phyloP scores from a whole-genome alignment of 2,329 filamentous ascomycete genomes.

The Trematosphaeria pertusa region DNA sequence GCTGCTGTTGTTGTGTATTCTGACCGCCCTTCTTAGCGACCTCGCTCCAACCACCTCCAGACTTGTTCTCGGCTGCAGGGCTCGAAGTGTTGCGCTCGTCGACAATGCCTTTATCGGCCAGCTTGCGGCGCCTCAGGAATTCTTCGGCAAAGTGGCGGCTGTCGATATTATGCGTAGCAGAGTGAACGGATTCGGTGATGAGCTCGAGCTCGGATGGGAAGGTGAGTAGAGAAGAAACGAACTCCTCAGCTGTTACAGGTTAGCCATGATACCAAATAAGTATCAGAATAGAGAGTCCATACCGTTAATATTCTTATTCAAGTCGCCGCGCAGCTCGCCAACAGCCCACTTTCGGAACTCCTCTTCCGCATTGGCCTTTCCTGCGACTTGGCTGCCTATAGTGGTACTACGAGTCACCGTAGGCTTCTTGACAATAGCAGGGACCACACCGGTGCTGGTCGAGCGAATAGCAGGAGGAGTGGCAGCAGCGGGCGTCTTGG shows the following conservation, averaged over 20 bases:
- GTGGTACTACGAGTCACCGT: conserved; percentile 60
- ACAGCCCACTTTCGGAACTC: conserved; percentile 96
- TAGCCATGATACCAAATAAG: conserved; percentile 15
- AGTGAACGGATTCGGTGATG: conserved; percentile 90
- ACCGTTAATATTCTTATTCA: conserved; percentile 73
- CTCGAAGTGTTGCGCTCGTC: conserved; percentile 69
- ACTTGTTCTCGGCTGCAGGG: conserved; percentile 49
- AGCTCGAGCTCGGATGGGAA: conserved; percentile 80
- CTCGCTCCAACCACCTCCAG: conserved; percentile 82
- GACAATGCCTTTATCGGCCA: conserved; percentile 89
- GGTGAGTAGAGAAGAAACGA: conserved; percentile 76
- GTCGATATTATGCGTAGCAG: conserved; percentile 86
- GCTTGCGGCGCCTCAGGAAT: conserved; percentile 89
- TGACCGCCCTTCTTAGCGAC: conserved; percentile 94
- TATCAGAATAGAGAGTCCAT: conserved; percentile 36
- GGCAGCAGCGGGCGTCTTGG: conserved; percentile 74
- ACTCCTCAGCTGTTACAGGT: conserved; percentile 70
- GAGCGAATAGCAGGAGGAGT: conserved; percentile 58
- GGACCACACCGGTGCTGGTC: conserved; percentile 53
- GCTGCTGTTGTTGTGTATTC: conserved; percentile 50
- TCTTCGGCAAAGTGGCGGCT: conserved; percentile 93
- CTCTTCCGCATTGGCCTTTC: conserved; percentile 73
- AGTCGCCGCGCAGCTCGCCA: conserved; percentile 76
- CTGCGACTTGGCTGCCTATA: conserved; percentile 49
- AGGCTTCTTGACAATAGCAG: conserved; percentile 58